Base-by-base conservation (phyloP, 2,329 filamentous ascomycete species). In the Magnaporthales sp. region DNA sequence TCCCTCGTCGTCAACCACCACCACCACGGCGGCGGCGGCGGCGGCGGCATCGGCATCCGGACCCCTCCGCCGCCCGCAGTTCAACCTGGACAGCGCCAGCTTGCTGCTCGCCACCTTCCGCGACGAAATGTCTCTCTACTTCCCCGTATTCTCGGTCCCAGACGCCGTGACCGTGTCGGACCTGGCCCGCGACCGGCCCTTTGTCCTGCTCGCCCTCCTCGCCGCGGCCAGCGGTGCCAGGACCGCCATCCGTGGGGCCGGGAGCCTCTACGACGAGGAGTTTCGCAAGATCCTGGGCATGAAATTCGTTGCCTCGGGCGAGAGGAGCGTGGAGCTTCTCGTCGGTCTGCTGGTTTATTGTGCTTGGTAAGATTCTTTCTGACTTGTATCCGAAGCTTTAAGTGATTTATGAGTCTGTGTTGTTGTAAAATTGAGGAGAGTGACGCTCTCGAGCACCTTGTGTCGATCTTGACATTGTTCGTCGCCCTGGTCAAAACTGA, bases 321-420 rank as follows among this genome's bases (percentile, higher is more conserved):
- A 88, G 75, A 80, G 83, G 67, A 85, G 79, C 13, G 67, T 88
- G 26, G 84, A 88, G 69, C 70, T 88, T 19, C 72, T 88, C 1
- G 83, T 86, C 68, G 85, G 85, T 3, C 73, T 88, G 24, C 74
- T 87, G 29, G 79, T 87, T 6, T 88, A 88, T 68, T 80, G 83
- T 64, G 77, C 80, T 22, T 88, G 86, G 86, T 87, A 74, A 29
- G 30, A 54, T 7, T 46, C 7, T n/a, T 58, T n/a, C n/a, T n/a
- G n/a, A n/a, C n/a, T n/a, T n/a, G n/a, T n/a, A n/a, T n/a, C n/a
- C n/a, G n/a, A n/a, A n/a, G n/a, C n/a, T n/a, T n/a, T n/a, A n/a
- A n/a, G n/a, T n/a, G n/a, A n/a, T n/a, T n/a, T n/a, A n/a, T n/a
- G n/a, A n/a, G n/a, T n/a, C n/a, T n/a, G n/a, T n/a, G n/a, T n/a